phyloP scores from a whole-genome alignment of 78 protist species.

The Bodo saltans region DNA sequence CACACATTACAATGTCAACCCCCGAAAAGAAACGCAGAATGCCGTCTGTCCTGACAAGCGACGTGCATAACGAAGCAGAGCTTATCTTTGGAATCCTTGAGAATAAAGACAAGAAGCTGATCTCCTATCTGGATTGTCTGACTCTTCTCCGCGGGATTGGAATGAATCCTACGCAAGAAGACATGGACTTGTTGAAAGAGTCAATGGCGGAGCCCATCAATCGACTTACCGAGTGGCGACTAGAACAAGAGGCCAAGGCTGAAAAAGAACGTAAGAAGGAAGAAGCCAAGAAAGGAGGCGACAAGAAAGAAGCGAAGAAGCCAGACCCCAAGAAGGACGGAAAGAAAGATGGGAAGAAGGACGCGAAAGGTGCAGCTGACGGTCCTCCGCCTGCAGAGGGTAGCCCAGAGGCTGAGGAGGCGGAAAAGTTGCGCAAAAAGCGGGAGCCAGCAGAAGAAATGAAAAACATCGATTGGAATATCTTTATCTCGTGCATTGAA shows the following conservation, averaged over 20 bases:
- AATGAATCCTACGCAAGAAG: neutral
- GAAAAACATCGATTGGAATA: neutral
- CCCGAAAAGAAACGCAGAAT: neutral
- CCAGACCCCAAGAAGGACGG: neutral
- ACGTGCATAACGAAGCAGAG: neutral
- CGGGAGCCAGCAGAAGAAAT: neutral
- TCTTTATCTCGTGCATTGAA: neutral
- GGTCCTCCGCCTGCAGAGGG: neutral
- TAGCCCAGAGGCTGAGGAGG: neutral
- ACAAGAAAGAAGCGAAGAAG: neutral
- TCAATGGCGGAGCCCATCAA: neutral
- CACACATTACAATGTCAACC: no score
- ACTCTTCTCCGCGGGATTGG: neutral
- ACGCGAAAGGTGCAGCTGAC: neutral
- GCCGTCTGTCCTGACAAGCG: neutral
- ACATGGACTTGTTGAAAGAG: neutral
- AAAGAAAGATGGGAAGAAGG: neutral
- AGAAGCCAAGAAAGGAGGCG: neutral
- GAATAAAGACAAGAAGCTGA: neutral
- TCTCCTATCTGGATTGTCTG: neutral
- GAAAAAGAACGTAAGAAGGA: neutral
- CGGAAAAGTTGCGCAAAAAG: neutral
- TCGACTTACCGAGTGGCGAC: neutral
- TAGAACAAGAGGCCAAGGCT: neutral
- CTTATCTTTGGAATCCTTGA: neutral